These are phyloP conservation scores for Macrocybe sp. DNA, from an alignment of 1,284 basidiomycete species.

Conservation along the genomic window DNA sequence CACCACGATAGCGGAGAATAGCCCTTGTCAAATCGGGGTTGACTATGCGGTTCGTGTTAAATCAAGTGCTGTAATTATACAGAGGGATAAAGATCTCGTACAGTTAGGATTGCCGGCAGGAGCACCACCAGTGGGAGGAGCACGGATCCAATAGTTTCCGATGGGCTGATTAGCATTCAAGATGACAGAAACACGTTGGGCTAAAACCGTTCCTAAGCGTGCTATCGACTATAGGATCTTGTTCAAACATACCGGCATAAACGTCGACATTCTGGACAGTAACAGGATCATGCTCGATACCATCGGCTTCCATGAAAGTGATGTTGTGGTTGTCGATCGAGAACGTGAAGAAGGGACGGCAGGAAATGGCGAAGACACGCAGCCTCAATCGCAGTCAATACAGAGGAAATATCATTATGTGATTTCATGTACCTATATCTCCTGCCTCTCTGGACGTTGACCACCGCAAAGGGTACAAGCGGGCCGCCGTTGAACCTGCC, in stretches of 20 bases:
- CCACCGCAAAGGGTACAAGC: conserved; percentile 27
- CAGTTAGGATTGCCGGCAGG: conserved; percentile 28
- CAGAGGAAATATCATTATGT: too few relatives aligned
- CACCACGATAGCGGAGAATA: conserved; percentile 44
- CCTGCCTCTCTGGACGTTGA: conserved; percentile 29
- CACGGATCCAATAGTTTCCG: conserved; percentile 24
- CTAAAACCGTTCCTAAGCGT: background rate
- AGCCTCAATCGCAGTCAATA: too few relatives aligned
- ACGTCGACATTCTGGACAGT: conserved; percentile 31
- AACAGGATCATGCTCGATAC: conserved; percentile 29
- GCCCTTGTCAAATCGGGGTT: conserved; percentile 29
- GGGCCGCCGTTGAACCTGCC: conserved; percentile 31
- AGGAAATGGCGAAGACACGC: conserved; percentile 51
- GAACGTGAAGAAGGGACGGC: conserved; percentile 33
- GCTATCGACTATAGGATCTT: background rate
- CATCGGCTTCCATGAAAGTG: conserved; percentile 41
- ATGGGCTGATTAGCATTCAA: conserved; percentile 25
- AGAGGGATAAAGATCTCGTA: conserved; percentile 7
- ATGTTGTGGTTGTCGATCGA: conserved; percentile 44
- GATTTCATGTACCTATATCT: conserved; percentile 28
- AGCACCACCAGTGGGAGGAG: conserved; percentile 23
- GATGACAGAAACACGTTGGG: conserved; percentile 20
- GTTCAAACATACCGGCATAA: conserved; percentile 26
- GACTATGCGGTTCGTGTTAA: conserved; percentile 6
- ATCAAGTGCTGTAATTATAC: background rate